These are phyloP conservation scores for Jackrogersella minutella DNA, from an alignment of 495 filamentous ascomycete genomes.

Conservation along the genomic window DNA sequence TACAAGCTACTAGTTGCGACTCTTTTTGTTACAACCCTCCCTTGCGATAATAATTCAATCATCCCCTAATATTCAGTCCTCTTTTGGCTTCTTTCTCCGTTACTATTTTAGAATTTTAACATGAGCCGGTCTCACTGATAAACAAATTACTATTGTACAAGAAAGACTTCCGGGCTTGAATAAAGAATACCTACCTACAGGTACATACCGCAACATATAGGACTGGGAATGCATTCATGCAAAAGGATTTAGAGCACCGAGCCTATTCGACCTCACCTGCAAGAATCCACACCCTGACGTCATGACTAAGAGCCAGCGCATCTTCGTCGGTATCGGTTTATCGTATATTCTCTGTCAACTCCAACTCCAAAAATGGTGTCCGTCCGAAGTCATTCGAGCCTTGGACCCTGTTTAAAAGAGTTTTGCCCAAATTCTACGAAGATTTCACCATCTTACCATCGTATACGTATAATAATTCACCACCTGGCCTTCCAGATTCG, in stretches of 20 bases:
- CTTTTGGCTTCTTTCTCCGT: slow-evolving; percentile 34
- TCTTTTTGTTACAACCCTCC: slow-evolving; percentile 14
- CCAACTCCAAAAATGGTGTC: not conserved
- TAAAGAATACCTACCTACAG: too few relatives aligned
- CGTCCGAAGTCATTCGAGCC: not conserved
- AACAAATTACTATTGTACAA: slow-evolving; percentile 1
- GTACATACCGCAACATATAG: too few relatives aligned
- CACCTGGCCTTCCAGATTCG: not conserved
- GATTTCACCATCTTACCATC: too few relatives aligned
- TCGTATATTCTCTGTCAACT: not conserved
- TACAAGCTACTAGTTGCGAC: slow-evolving; percentile 18
- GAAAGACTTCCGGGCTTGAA: too few relatives aligned
- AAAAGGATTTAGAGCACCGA: slow-evolving; percentile 6
- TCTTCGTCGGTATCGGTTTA: slow-evolving; percentile 4
- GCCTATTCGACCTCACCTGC: slow-evolving; percentile 31
- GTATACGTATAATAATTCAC: too few relatives aligned
- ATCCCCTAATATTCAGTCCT: slow-evolving; percentile 31
- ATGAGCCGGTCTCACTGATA: too few relatives aligned
- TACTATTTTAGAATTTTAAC: slow-evolving; percentile 24
- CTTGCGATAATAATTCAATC: too few relatives aligned
- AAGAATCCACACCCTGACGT: slow-evolving; percentile 37
- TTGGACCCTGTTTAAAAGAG: not conserved
- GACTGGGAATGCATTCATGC: slow-evolving; percentile 30
- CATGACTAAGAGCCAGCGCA: slow-evolving; percentile 20
- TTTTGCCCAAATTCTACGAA: not conserved